Conservation (phyloP, 164 flowering plant genomes). For the Vitis amurensis region DNA sequence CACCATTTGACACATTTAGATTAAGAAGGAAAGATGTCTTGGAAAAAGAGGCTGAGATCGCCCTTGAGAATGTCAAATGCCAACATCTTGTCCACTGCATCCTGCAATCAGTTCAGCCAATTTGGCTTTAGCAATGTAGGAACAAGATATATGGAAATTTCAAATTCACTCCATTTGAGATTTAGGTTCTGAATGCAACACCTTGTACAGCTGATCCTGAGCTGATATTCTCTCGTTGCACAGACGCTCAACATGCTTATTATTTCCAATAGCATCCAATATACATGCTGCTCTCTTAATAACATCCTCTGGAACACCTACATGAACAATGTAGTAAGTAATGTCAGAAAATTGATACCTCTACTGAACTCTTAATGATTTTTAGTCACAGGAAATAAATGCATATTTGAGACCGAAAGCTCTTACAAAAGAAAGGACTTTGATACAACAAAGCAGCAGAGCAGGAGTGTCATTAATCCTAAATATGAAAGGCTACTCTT, state of each 20-base stretch:
- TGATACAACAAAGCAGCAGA: neutral
- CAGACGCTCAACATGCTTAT: constrained; percentile 48
- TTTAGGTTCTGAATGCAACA: constrained; percentile 12
- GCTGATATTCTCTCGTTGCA: constrained; percentile 44
- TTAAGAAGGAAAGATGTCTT: constrained; percentile 45
- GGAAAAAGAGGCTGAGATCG: constrained; percentile 57
- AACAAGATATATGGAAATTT: neutral
- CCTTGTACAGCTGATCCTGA: constrained; percentile 75
- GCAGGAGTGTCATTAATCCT: too few relatives aligned
- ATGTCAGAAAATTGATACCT: neutral
- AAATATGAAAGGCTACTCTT: too few relatives aligned
- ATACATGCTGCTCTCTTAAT: constrained; percentile 72
- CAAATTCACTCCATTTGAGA: neutral
- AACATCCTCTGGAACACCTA: constrained; percentile 77
- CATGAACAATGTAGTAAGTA: neutral
- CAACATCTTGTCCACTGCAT: constrained; percentile 61
- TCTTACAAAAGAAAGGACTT: neutral
- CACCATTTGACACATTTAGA: neutral
- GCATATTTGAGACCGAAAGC: neutral
- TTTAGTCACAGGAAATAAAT: too few relatives aligned
- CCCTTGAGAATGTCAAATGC: constrained; percentile 61
- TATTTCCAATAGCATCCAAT: constrained; percentile 39
- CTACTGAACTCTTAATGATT: too few relatives aligned
- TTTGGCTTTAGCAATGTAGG: neutral
- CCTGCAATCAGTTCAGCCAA: constrained; percentile 39